Evolutionary conservation across 139 green algal species (phyloP).

Genomic region (Chlamydomonas applanata): DNA sequence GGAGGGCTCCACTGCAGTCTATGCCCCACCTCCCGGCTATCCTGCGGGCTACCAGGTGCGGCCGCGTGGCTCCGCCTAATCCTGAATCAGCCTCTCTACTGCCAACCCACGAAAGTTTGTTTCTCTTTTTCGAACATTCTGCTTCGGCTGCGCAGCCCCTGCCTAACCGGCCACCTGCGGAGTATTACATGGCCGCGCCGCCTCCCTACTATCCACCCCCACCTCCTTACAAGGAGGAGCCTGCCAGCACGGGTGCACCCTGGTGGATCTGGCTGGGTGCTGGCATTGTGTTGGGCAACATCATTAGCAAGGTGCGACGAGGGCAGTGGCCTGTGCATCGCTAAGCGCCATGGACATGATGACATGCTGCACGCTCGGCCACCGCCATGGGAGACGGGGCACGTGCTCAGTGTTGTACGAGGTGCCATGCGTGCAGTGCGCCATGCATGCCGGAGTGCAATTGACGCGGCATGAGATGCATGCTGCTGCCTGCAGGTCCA

Average conservation of each 20-base stretch:
- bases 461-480: not conserved
- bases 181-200: slow-evolving; percentile 42
- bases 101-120: no score
- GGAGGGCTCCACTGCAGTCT: no score
- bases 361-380: no score
- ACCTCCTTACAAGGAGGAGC: slow-evolving; percentile 28
- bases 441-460: no score
- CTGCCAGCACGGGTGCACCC: slow-evolving; percentile 12
- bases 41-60: no score
- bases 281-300: slow-evolving; percentile 36
- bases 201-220: slow-evolving; percentile 19
- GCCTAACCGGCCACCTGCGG: not conserved
- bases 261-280: slow-evolving; percentile 54
- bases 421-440: no score
- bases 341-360: not conserved
- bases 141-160: not conserved
- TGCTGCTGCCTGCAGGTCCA: slow-evolving; percentile 36
- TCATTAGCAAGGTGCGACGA: slow-evolving; percentile 20
- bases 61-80: no score
- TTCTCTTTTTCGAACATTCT: not conserved
- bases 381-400: not conserved
- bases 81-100: no score
- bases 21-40: no score
- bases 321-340: not conserved
- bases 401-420: no score